Percentiles rank a stretch among this genome's conserved stretches.
These are phyloP conservation scores for Yarrowia porcina DNA, from an alignment of 805 yeast species.

Conservation along the genomic window DNA sequence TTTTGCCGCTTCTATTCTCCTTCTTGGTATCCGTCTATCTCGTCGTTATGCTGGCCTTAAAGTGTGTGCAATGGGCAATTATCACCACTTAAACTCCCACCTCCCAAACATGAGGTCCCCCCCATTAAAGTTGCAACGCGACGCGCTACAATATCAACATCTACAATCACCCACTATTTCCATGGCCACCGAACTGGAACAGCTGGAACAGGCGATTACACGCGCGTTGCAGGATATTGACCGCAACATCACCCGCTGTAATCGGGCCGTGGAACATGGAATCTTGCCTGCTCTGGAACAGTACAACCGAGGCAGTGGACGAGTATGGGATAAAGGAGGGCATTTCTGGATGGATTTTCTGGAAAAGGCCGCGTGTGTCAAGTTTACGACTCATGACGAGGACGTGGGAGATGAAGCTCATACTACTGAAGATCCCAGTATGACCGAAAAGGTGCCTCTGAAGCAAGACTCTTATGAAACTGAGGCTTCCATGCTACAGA, in stretches of 20 bases:
- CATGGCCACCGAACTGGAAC: constrained; percentile 51
- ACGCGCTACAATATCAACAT: neutral
- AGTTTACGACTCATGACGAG: constrained; percentile 53
- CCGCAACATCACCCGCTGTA: constrained; percentile 64
- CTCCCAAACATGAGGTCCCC: too few relatives aligned
- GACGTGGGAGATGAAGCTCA: constrained; percentile 27
- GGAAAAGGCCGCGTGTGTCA: constrained; percentile 69
- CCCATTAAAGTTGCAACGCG: constrained; percentile 12
- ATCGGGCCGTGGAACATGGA: constrained; percentile 61
- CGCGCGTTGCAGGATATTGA: constrained; percentile 75
- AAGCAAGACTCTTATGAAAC: constrained; percentile 28
- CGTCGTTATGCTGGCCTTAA: too few relatives aligned
- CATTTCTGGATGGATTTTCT: constrained; percentile 76
- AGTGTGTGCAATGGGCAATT: too few relatives aligned
- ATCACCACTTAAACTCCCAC: neutral
- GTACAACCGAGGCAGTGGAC: constrained; percentile 56
- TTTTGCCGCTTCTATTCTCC: neutral
- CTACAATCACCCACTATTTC: too few relatives aligned
- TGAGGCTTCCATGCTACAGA: neutral
- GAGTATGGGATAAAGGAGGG: constrained; percentile 58
- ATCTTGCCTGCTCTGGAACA: constrained; percentile 64
- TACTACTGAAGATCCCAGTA: constrained; percentile 22
- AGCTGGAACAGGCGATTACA: constrained; percentile 76
- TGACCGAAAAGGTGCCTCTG: constrained; percentile 26
- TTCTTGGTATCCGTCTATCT: neutral